Conservation (phyloP, 2,329 filamentous ascomycete genomes). For the Dactylonectria macrodidyma region DNA sequence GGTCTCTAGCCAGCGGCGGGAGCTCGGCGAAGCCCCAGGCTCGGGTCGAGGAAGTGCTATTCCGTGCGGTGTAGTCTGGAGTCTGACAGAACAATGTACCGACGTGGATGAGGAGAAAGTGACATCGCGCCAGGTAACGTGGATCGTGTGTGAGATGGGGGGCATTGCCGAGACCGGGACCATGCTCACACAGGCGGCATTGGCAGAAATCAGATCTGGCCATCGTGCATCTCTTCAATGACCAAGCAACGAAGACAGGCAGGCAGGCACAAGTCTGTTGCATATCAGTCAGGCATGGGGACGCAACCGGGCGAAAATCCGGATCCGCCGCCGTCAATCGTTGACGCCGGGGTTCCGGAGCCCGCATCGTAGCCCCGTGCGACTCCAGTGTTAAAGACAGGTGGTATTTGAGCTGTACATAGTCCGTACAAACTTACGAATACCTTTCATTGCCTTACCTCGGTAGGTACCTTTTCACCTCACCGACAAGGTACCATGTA, state of each 20-base stretch:
- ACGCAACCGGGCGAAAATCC: constrained; percentile 8
- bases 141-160: constrained; percentile 14
- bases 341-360: constrained; percentile 29
- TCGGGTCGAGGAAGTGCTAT: constrained; percentile 7
- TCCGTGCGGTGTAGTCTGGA: constrained; percentile 1
- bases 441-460: no score
- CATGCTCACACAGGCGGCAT: constrained; percentile 13
- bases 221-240: constrained; percentile 34
- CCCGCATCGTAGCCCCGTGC: constrained; percentile 37
- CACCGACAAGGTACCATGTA: not conserved
- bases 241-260: constrained; percentile 19
- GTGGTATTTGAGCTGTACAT: not conserved
- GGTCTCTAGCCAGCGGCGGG: constrained; percentile 15
- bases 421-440: not conserved
- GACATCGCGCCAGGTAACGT: constrained; percentile 25
- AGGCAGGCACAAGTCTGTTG: constrained; percentile 24
- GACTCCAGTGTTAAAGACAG: constrained; percentile 30
- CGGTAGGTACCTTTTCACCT: no score
- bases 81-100: constrained; percentile 3
- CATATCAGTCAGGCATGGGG: constrained; percentile 35
- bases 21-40: constrained; percentile 22
- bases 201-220: constrained; percentile 28
- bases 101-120: constrained; percentile 9
- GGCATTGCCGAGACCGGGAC: constrained; percentile 24
- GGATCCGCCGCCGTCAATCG: constrained; percentile 23